Base-by-base conservation (phyloP, 768 basidiomycete genomes). In the Hericium alpestre region DNA sequence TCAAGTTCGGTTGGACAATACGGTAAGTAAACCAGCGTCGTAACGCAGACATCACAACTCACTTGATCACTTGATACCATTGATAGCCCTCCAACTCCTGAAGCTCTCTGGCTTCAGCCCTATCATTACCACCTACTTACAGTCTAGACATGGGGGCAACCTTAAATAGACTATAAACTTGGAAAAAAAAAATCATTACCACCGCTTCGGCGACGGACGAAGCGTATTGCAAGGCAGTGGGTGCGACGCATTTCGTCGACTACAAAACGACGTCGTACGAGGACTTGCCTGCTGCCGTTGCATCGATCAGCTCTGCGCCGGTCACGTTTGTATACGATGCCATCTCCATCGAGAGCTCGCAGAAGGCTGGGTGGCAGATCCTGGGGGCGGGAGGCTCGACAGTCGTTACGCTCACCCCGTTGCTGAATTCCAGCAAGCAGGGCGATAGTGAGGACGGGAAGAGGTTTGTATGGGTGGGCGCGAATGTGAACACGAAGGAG, bases 1-100 rank as follows among this genome's bases (percentile, higher is more conserved):
- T 65, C 73, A 23, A 73, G 74, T 51, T 78, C 76, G 37, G 75
- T 79, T 3, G 79, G 79, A 46, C 77, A 79, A 71, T 74, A 68
- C 32, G 75, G 78, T 76, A 65, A 61, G 71, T 61, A n/a, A 12
- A 8, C 2, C 15, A 15, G 18, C 13, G n/a, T 25, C 16, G 16
- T 43, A 15, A 43, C 16, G 12, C 3, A 22, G 16, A 43, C 5
- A 9, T 20, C 43, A 1, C 25, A 25, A 25, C 25, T 25, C 25
- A 11, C 2, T 27, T 23, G 22, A 23, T 23, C 22, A 51, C 18
- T 10, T 9, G 4, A 1, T 8, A 10, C 38, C 8, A 11, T 25
- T 3, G 22, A 6, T 22, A 62, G 59, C 61, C 32, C 51, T 63
- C 32, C 59, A 63, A n/a, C 56, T 61, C 1, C 59, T 59, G 23